phyloP scores from a whole-genome alignment of 306 rosid species.

The Fagus sylvatica region DNA sequence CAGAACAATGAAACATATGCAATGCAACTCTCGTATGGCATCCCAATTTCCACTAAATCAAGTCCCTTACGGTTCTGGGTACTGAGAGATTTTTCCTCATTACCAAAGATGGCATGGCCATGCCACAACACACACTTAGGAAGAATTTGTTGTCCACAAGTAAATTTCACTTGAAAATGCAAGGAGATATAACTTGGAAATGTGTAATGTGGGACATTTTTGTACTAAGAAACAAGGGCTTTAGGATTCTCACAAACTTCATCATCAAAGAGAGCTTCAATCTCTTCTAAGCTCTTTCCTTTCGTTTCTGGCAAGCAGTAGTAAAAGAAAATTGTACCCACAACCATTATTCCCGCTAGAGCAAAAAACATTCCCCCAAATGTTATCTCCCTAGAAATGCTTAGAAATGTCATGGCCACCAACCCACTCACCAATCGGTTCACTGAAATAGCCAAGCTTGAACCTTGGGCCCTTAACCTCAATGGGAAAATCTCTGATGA shows the following conservation, averaged over 20 bases:
- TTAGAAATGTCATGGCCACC: slow-evolving; percentile 70
- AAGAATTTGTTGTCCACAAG: neutral
- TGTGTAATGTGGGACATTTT: neutral
- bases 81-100: too few species aligned
- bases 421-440: slow-evolving; percentile 71
- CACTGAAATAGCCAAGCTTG: slow-evolving; percentile 72
- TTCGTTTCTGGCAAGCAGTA: slow-evolving; percentile 65
- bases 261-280: slow-evolving; percentile 62
- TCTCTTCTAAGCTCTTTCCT: slow-evolving; percentile 80
- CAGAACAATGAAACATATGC: too few species aligned
- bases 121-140: neutral
- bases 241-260: slow-evolving; percentile 10
- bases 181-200: neutral
- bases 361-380: slow-evolving; percentile 59
- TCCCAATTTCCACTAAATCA: too few species aligned
- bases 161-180: neutral
- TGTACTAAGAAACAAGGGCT: slow-evolving; percentile 9
- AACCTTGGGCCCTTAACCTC: slow-evolving; percentile 71
- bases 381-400: slow-evolving; percentile 50
- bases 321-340: slow-evolving; percentile 47
- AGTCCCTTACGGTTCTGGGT: neutral
- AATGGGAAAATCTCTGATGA: slow-evolving; percentile 71
- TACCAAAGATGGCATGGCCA: neutral
- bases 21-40: too few species aligned
- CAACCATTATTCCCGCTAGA: slow-evolving; percentile 57